phyloP scores from a whole-genome alignment of 1,139 yeast species.

The Candida buenavistaensis region DNA sequence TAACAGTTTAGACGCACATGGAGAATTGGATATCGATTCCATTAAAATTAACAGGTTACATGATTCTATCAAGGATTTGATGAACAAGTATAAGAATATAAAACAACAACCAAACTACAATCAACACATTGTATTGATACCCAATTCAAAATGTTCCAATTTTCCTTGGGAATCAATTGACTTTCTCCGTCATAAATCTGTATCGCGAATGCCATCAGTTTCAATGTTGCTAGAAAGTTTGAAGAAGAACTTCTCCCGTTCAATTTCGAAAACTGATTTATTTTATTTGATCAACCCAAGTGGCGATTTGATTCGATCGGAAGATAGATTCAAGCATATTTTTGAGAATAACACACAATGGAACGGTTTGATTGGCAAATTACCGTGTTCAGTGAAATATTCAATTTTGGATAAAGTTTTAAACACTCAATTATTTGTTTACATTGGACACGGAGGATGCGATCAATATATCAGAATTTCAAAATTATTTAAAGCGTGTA shows the following conservation, averaged over 20 bases:
- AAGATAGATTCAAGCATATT: conserved; percentile 51
- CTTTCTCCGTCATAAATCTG: conserved; percentile 51
- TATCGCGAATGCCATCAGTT: conserved; percentile 77
- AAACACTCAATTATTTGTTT: conserved; percentile 59
- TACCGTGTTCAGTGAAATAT: conserved; percentile 42
- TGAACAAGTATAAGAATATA: conserved; percentile 42
- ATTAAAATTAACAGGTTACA: conserved; percentile 56
- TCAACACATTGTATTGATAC: conserved; percentile 68
- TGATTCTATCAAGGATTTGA: conserved; percentile 20
- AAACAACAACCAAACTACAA: conserved; percentile 7
- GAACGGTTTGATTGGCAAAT: conserved; percentile 52
- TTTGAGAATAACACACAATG: conserved; percentile 48
- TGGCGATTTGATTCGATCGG: conserved; percentile 72
- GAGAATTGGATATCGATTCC: too few relatives aligned
- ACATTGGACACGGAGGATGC: conserved; percentile 96
- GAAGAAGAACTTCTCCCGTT: conserved; percentile 11
- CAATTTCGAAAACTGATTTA: conserved; percentile 21
- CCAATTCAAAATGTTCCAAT: conserved; percentile 60
- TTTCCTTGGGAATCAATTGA: conserved; percentile 91
- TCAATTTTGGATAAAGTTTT: conserved; percentile 37
- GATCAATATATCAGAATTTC: conserved; percentile 66
- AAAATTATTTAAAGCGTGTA: conserved; percentile 23
- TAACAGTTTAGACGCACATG: too few relatives aligned
- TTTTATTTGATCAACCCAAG: conserved; percentile 78
- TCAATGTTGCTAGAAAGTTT: conserved; percentile 46